Base-by-base conservation (phyloP, 164 flowering plant species). In the Umbilicus rupestris region DNA sequence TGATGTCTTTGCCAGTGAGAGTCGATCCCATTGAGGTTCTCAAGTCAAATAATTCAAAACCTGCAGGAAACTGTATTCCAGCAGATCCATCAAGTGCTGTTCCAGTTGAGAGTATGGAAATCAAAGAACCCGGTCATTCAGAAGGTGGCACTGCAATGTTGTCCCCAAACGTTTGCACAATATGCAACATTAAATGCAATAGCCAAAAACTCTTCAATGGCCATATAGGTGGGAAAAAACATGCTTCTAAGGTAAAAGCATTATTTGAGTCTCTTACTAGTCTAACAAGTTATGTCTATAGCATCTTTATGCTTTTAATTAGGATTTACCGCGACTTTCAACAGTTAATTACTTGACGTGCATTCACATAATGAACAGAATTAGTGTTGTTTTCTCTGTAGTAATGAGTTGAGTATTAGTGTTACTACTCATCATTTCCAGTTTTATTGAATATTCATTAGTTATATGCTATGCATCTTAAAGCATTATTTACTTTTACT, bases 161-260 rank as follows among this genome's bases (percentile, higher is more conserved):
- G 62, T 70, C 69, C 24, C 52, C 63, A 44, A 68, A 50, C 49
- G 22, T 65, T 8, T 76, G 79, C 63, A 62, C 74, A 11, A 52
- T 68, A 66, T 76, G 76, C 68, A 73, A 69, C 60, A 69, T 71
- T 68, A 63, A 41, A 6, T 76, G 79, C 74, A 76, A 68, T 64
- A 69, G 76, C 62, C 52, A 71, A 60, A 73, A 71, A 28, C 66
- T 58, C 33, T 71, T 68, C 24, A 1, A 22, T 24, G 30, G 49
- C 28, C 79, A 76, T 64, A 45, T 71, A 39, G 52, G 68, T 63
- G 79, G 74, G 35, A 73, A 68, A 69, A 73, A 69, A 30, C 79
- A 76, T 69, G 66, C 70, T 33, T 37, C 70, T 12, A 73, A 73
- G 79, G 76, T 73, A 47, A 67, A 47, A 30, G 20, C 24, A 63